Percentiles rank a stretch among this genome's conserved stretches.
Conservation (phyloP, 2,329 filamentous ascomycete genomes). For the Penicillium sclerotigenum region DNA sequence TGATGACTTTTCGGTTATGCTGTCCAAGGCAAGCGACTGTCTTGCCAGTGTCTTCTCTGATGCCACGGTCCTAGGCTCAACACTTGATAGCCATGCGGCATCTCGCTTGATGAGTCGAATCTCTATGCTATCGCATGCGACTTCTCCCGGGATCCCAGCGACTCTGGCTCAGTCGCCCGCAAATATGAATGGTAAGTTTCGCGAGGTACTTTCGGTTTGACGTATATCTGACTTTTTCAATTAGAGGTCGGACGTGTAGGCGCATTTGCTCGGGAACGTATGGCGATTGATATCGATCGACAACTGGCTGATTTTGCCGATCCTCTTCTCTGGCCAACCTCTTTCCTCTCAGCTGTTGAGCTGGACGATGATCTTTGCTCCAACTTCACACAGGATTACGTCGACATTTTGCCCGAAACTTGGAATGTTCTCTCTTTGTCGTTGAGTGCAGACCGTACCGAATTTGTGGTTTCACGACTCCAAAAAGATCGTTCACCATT, state of each 20-base stretch:
- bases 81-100: constrained; percentile 38
- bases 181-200: constrained; percentile 38
- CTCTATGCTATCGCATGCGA: constrained; percentile 44
- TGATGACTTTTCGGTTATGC: constrained; percentile 37
- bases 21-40: constrained; percentile 36
- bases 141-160: constrained; percentile 29
- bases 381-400: constrained; percentile 72
- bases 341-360: constrained; percentile 18
- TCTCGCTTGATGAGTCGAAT: constrained; percentile 41
- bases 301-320: constrained; percentile 44
- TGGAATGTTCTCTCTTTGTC: constrained; percentile 88
- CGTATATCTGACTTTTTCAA: constrained; percentile 12
- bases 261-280: constrained; percentile 41
- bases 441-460: constrained; percentile 74
- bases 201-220: neutral
- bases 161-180: constrained; percentile 33
- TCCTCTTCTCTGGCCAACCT: constrained; percentile 49
- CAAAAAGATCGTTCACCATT: constrained; percentile 74
- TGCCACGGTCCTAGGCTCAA: constrained; percentile 37
- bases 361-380: constrained; percentile 47
- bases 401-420: constrained; percentile 75
- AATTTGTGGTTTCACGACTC: constrained; percentile 86
- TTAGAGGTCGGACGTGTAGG: constrained; percentile 42
- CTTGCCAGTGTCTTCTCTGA: constrained; percentile 34
- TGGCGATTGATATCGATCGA: constrained; percentile 46